These are phyloP conservation scores for Penicillium sclerotiorum DNA, from an alignment of 2,329 filamentous ascomycete genomes.

Conservation along the genomic window DNA sequence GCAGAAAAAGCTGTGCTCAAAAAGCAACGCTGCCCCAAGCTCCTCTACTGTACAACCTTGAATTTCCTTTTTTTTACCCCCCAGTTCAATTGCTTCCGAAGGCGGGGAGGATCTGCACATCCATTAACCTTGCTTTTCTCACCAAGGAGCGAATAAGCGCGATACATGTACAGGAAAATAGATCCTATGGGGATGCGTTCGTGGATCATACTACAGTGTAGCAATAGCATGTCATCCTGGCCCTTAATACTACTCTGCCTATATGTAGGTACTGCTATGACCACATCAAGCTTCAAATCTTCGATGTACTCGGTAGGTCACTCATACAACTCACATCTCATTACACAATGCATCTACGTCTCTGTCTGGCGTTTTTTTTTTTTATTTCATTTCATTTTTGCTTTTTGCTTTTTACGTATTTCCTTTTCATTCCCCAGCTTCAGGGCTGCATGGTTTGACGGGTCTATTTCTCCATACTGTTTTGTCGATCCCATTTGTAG, in stretches of 20 bases:
- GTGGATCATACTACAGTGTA: background rate
- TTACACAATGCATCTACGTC: no score
- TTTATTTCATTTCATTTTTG: no score
- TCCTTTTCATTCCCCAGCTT: background rate
- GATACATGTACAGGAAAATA: conserved; percentile 20
- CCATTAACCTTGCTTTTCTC: conserved; percentile 10
- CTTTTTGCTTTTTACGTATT: background rate
- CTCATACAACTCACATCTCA: no score
- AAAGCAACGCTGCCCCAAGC: background rate
- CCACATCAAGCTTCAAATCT: no score
- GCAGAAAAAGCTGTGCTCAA: background rate
- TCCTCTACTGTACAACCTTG: conserved; percentile 2
- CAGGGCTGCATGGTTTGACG: background rate
- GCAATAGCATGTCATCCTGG: background rate
- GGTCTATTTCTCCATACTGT: conserved; percentile 6
- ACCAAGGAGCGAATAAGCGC: conserved; percentile 9
- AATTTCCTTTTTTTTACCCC: no score
- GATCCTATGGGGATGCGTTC: conserved; percentile 7
- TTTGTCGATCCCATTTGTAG: conserved; percentile 15
- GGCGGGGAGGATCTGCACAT: conserved; percentile 16
- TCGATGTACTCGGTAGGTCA: no score
- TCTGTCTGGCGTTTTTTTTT: no score
- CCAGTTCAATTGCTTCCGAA: background rate
- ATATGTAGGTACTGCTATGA: no score
- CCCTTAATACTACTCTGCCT: no score